Evolutionary conservation across 805 yeast species (phyloP), one percentile per base, ranked within the genome.

Genomic region (Teunomyces gatunensis): DNA sequence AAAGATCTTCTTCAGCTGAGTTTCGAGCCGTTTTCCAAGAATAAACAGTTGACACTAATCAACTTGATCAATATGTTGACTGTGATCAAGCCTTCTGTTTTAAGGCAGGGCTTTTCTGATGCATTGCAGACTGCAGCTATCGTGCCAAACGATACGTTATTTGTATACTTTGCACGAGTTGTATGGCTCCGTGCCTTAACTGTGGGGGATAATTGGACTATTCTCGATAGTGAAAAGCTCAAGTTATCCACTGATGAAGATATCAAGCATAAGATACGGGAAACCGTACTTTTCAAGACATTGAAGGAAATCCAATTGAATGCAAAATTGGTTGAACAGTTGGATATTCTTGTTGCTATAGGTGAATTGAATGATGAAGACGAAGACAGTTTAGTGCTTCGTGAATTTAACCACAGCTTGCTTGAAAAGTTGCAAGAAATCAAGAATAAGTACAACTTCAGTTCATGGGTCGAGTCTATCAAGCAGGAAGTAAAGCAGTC

Each of bases 101-200:
- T 42, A 40, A 17, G 41, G 41, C 17, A 29, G 7, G 67, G 64
- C 4, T 72, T 63, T 45, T 56, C 70, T 0, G 63, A 67, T 48
- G 84, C 89, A 0, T 67, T 85, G 46, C 77, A 75, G 51, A 61
- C 84, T 5, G 60, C 84, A 1, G 73, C 80, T 6, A 60, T 76
- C 41, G 59, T 65, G 9, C 48, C 55, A 5, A 64, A 66, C 48
- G 71, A 68, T 20, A 39, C 43, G 12, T 29, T 46, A 6, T 64
- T 53, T 44, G 57, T 54, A 35, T 50, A 53, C 25, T 58, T 61
- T 27, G 51, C 63, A 7, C 54, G 55, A 36, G 47, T 57, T 6
- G 64, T 84, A 0, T 86, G 91, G 89, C 73, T 79, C 53, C 69
- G 90, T 51, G 69, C 85, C 40, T 63, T 87, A 17, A 18, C 64